Percentiles rank a stretch among this genome's conserved stretches.
Evolutionary conservation across 2,329 filamentous ascomycete species (phyloP).

Genomic region (Penicillium sp.): DNA sequence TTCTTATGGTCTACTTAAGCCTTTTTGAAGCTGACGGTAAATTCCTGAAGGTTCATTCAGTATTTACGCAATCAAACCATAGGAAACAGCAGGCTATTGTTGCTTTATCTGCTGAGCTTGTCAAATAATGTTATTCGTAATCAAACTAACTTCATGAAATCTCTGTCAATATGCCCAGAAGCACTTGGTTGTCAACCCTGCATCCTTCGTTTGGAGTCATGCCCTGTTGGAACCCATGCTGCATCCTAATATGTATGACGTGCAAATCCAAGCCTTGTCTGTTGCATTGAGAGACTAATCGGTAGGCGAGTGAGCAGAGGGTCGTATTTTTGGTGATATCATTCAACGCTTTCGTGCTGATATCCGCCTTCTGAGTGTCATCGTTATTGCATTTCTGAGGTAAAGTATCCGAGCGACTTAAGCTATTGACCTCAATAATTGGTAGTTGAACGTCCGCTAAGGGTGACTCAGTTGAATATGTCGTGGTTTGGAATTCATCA

Average conservation of each 20-base stretch:
- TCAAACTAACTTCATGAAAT: constrained; percentile 6
- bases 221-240: constrained; percentile 7
- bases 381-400: background rate
- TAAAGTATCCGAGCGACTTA: background rate
- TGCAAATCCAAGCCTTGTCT: constrained; percentile 9
- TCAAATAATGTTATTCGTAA: too few species aligned
- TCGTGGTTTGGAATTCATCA: too few species aligned
- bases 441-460: background rate
- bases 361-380: background rate
- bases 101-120: too few species aligned
- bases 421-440: background rate
- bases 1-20: too few species aligned
- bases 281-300: constrained; percentile 10
- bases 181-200: constrained; percentile 12
- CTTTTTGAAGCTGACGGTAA: too few species aligned
- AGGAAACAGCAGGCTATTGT: too few species aligned
- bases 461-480: background rate
- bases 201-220: constrained; percentile 8
- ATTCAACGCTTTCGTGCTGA: background rate
- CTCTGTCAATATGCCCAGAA: constrained; percentile 11
- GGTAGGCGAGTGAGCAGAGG: constrained; percentile 10
- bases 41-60: too few species aligned
- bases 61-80: too few species aligned
- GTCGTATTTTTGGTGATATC: constrained; percentile 4
- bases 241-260: constrained; percentile 8